These are phyloP conservation scores for Geotrichum cucujoidarum DNA, from an alignment of 1,139 yeast genomes.

Conservation along the genomic window DNA sequence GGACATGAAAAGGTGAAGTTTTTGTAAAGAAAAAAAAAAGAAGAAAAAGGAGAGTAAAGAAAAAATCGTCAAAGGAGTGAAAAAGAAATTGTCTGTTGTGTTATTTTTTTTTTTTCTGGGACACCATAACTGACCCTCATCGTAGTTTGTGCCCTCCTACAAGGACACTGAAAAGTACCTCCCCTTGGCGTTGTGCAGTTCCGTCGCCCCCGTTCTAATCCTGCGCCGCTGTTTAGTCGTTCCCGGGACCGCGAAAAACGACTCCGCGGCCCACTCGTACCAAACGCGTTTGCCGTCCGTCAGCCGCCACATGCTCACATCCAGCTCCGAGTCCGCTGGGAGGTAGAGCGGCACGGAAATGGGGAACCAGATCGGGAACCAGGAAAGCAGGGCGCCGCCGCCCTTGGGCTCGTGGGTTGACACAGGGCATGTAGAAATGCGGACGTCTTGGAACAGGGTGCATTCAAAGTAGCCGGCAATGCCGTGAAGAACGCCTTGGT, in stretches of 20 bases:
- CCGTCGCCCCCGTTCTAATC: constrained; percentile 26
- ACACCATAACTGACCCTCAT: no score
- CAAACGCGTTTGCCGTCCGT: constrained; percentile 46
- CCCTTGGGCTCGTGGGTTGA: constrained; percentile 36
- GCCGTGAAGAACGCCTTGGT: constrained; percentile 60
- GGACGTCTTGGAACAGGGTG: constrained; percentile 52
- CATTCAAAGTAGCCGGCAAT: constrained; percentile 73
- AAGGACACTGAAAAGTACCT: constrained; percentile 25
- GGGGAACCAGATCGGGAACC: constrained; percentile 79
- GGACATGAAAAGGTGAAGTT: not conserved
- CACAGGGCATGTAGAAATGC: constrained; percentile 52
- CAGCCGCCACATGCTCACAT: constrained; percentile 46
- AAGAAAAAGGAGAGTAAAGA: not conserved
- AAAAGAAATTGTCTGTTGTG: not conserved
- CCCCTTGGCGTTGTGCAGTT: constrained; percentile 30
- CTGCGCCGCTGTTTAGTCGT: constrained; percentile 19
- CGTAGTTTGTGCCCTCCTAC: constrained; percentile 2
- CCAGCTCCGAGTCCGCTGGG: constrained; percentile 50
- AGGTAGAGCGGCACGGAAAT: constrained; percentile 47
- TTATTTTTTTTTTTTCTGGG: no score
- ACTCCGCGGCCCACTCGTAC: constrained; percentile 70
- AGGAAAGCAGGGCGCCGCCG: constrained; percentile 55
- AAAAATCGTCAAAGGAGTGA: not conserved
- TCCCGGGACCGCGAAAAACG: constrained; percentile 28
- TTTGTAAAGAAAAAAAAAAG: not conserved